Evolutionary conservation across 345 rosid genomes (phyloP).

Genomic region (Pugionium dolabratum): DNA sequence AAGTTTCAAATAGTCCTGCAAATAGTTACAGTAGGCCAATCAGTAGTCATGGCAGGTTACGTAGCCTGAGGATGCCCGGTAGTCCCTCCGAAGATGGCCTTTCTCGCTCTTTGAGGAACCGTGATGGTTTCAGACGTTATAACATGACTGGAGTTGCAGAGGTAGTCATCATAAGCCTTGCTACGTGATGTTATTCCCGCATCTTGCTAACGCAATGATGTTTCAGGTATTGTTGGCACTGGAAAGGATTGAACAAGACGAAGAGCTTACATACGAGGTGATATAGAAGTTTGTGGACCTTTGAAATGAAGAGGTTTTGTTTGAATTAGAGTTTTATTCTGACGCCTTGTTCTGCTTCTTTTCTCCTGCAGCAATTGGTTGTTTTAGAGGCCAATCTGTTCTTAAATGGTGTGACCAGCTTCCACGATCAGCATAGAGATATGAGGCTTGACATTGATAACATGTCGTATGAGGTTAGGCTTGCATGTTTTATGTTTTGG

Average conservation of each 20-base stretch:
- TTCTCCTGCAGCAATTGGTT: conserved; percentile 72
- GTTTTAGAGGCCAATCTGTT: conserved; percentile 77
- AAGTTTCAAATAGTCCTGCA: conserved; percentile 33
- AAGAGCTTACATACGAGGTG: conserved; percentile 80
- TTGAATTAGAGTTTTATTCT: conserved; percentile 9
- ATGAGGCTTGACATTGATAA: conserved; percentile 97
- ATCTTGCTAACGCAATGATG: conserved; percentile 3
- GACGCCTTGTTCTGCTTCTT: conserved; percentile 12
- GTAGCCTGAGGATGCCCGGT: conserved; percentile 49
- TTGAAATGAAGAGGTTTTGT: conserved; percentile 21
- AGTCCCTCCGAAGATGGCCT: conserved; percentile 54
- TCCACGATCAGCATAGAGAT: conserved; percentile 86
- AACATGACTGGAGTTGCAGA: conserved; percentile 87
- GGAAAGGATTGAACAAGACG: conserved; percentile 87
- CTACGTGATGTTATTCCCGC: background rate
- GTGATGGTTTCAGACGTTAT: conserved; percentile 58
- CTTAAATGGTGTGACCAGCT: conserved; percentile 57
- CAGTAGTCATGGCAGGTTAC: conserved; percentile 41
- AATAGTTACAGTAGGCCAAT: conserved; percentile 38
- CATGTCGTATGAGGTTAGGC: conserved; percentile 94
- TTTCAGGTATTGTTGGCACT: conserved; percentile 77
- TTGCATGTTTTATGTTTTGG: too few species aligned
- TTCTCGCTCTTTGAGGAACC: conserved; percentile 47
- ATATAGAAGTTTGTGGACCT: conserved; percentile 13
- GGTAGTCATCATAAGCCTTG: conserved; percentile 48